These are phyloP conservation scores for Cutaneotrichosporon sp. DNA, from an alignment of 1,284 basidiomycete species.

Conservation along the genomic window DNA sequence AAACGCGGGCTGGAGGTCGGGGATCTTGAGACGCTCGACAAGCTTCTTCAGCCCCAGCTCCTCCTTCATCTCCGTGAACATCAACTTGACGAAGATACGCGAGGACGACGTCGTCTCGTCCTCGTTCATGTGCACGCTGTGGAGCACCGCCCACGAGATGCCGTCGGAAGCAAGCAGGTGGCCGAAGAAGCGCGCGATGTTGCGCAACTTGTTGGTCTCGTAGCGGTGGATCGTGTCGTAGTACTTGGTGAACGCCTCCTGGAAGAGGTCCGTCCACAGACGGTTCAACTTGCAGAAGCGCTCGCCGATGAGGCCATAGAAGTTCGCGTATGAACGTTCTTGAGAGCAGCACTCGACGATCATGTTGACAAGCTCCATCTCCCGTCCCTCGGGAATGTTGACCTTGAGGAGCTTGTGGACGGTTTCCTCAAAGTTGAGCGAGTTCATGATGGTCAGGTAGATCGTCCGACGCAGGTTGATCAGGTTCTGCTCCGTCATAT, in stretches of 20 bases:
- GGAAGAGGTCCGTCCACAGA: slow-evolving; percentile 86
- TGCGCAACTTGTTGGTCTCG: slow-evolving; percentile 95
- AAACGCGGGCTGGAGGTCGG: slow-evolving; percentile 74
- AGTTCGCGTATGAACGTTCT: slow-evolving; percentile 93
- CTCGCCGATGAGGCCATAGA: slow-evolving; percentile 95
- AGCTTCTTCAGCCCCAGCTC: slow-evolving; percentile 83
- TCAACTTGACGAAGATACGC: slow-evolving; percentile 96
- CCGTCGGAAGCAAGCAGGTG: slow-evolving; percentile 82
- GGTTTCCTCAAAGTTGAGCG: slow-evolving; percentile 96
- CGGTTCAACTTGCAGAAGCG: slow-evolving; percentile 95
- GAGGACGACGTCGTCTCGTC: slow-evolving; percentile 95
- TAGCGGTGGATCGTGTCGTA: slow-evolving; percentile 98
- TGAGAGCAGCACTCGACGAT: slow-evolving; percentile 99
- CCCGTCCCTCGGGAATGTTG: slow-evolving; percentile 85
- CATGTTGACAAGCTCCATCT: slow-evolving; percentile 98
- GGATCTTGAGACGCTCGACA: slow-evolving; percentile 81
- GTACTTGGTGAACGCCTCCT: slow-evolving; percentile 84
- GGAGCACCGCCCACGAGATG: slow-evolving; percentile 84
- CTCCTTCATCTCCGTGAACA: slow-evolving; percentile 93
- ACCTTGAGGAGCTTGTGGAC: slow-evolving; percentile 97
- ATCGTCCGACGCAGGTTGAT: slow-evolving; percentile 93
- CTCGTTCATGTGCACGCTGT: slow-evolving; percentile 89
- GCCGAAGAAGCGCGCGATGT: slow-evolving; percentile 96
- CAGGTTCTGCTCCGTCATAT: slow-evolving; percentile 91
- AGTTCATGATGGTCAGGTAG: slow-evolving; percentile 98